Evolutionary conservation across 2,329 filamentous ascomycete species (phyloP).

Genomic region (Diaporthe australafricana): DNA sequence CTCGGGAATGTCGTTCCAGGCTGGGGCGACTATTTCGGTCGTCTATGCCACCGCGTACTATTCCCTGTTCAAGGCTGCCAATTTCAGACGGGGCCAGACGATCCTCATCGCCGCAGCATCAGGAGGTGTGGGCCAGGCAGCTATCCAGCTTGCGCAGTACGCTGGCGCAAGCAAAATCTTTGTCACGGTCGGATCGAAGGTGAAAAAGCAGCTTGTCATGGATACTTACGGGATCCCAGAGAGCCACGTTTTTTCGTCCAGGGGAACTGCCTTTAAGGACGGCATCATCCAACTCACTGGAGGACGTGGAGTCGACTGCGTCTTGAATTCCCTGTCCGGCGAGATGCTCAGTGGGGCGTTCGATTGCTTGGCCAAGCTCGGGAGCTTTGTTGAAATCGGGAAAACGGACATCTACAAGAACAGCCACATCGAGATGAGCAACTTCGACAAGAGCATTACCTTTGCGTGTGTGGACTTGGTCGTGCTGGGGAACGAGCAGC

Average conservation of each 20-base stretch:
- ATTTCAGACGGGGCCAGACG: slow-evolving; percentile 43
- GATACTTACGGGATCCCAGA: slow-evolving; percentile 47
- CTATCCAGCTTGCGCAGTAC: slow-evolving; percentile 52
- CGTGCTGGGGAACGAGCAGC: slow-evolving; percentile 18
- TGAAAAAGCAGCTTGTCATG: slow-evolving; percentile 51
- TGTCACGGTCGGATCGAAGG: slow-evolving; percentile 47
- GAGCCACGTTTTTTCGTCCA: slow-evolving; percentile 50
- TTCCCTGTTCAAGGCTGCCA: slow-evolving; percentile 47
- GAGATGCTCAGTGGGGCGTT: slow-evolving; percentile 44
- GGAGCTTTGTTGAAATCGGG: slow-evolving; percentile 48
- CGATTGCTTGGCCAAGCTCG: slow-evolving; percentile 47
- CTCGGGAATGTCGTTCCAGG: slow-evolving; percentile 30
- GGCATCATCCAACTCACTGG: slow-evolving; percentile 26
- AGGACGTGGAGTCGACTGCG: slow-evolving; percentile 36
- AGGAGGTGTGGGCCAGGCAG: slow-evolving; percentile 55
- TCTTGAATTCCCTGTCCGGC: slow-evolving; percentile 40
- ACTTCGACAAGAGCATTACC: slow-evolving; percentile 44
- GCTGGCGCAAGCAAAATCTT: slow-evolving; percentile 53
- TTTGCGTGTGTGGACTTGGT: slow-evolving; percentile 35
- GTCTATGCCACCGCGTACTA: slow-evolving; percentile 51
- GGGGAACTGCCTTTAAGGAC: slow-evolving; percentile 25
- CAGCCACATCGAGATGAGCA: slow-evolving; percentile 48
- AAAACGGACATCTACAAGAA: slow-evolving; percentile 46
- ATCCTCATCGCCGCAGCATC: slow-evolving; percentile 58
- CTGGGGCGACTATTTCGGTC: slow-evolving; percentile 28